Percentiles rank a stretch among this genome's conserved stretches.
These are phyloP conservation scores for Eimeria tenella DNA, from an alignment of 169 alveolate genomes.

Conservation along the genomic window DNA sequence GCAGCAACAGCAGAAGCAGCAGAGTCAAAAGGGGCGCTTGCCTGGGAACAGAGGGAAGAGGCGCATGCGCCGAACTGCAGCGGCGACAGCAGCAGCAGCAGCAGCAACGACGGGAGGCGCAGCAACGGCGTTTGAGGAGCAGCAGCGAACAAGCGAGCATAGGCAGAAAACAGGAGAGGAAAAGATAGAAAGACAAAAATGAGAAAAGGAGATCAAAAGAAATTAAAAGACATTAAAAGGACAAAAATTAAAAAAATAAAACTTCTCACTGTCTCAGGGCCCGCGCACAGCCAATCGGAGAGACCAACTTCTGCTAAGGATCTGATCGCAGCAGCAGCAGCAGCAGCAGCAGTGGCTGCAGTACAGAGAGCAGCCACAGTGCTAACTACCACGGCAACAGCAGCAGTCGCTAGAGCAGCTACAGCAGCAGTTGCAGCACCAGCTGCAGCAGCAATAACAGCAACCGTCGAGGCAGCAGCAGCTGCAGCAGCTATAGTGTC, in stretches of 20 bases:
- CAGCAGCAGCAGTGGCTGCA: background rate
- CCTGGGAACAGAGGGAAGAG: background rate
- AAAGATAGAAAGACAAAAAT: constrained; percentile 13
- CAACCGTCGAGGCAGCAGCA: too few species aligned
- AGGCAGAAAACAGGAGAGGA: background rate
- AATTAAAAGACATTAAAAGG: background rate
- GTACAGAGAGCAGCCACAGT: background rate
- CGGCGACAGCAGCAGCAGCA: background rate
- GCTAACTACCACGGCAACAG: background rate
- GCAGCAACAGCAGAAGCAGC: too few species aligned
- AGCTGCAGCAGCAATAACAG: too few species aligned
- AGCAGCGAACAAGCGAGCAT: background rate
- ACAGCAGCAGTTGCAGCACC: background rate
- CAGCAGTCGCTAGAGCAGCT: background rate
- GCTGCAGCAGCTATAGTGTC: too few species aligned
- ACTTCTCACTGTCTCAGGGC: constrained; percentile 4
- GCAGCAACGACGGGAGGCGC: background rate
- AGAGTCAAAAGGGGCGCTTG: too few species aligned
- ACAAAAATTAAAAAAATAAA: too few species aligned
- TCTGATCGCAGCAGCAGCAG: constrained; percentile 47
- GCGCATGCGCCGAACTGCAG: background rate
- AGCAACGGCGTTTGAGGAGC: too few species aligned
- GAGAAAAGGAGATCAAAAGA: background rate
- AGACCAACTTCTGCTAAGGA: constrained; percentile 70
- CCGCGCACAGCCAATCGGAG: constrained; percentile 75